A percentile compares a stretch with the other conserved stretches of the same genome.
Evolutionary conservation across 1,284 basidiomycete species (phyloP).

Genomic region (Cerrena zonata): DNA sequence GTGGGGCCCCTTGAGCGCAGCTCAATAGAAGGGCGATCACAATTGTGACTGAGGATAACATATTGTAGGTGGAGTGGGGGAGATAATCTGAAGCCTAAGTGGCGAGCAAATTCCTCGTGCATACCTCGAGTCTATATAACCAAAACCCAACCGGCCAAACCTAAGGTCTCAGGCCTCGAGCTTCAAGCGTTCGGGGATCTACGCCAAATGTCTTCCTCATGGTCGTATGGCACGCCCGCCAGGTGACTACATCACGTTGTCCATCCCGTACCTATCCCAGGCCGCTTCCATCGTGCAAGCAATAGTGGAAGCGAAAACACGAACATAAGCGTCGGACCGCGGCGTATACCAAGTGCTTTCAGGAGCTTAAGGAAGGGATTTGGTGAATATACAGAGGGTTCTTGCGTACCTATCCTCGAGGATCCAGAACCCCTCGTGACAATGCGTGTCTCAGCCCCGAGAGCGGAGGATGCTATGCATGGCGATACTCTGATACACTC

Average conservation of each 20-base stretch:
- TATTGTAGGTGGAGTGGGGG: neutral
- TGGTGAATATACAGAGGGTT: neutral
- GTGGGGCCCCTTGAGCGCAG: neutral
- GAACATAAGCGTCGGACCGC: neutral
- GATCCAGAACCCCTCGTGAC: neutral
- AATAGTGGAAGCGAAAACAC: neutral
- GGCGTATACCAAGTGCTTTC: too few species aligned
- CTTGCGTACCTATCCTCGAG: neutral
- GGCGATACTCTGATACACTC: too few species aligned
- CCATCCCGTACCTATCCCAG: neutral
- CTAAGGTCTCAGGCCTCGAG: too few species aligned
- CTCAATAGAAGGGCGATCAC: neutral
- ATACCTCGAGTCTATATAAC: neutral
- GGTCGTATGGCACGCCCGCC: neutral
- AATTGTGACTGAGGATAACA: neutral
- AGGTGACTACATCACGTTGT: slow-evolving; percentile 5
- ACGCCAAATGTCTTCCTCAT: too few species aligned
- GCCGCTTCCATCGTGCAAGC: too few species aligned
- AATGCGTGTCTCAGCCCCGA: neutral
- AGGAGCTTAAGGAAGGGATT: neutral
- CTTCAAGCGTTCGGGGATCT: too few species aligned
- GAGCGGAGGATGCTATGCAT: too few species aligned
- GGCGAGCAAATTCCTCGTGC: neutral
- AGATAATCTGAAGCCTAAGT: neutral
- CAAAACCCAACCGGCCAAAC: neutral